Conservation (phyloP, 768 basidiomycete species). For the Leccinum pellstonianum region DNA sequence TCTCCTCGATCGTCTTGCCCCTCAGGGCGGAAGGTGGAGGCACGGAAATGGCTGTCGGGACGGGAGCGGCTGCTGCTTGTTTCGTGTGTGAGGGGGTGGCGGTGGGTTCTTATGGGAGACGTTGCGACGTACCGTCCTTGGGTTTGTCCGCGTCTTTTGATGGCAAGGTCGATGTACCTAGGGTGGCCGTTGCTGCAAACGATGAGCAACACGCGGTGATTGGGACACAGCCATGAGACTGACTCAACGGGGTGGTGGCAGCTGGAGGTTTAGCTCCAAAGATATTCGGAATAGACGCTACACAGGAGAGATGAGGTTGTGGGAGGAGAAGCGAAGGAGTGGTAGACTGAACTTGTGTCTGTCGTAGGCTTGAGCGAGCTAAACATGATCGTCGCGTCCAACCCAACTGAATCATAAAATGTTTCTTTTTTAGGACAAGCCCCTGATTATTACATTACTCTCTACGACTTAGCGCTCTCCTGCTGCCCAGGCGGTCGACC, state of each 20-base stretch:
- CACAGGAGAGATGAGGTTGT: constrained; percentile 1
- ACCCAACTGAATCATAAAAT: background rate
- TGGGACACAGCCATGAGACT: background rate
- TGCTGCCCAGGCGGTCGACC: constrained; percentile 39
- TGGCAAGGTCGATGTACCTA: constrained; percentile 17
- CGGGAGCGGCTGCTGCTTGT: constrained; percentile 8
- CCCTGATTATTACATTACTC: constrained; percentile 9
- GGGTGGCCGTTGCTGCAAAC: constrained; percentile 6
- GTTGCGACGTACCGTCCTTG: constrained; percentile 10
- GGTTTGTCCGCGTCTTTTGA: constrained; percentile 20
- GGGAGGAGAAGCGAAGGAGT: background rate
- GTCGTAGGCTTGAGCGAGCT: constrained; percentile 10
- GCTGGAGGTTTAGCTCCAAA: constrained; percentile 44
- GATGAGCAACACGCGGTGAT: constrained; percentile 1
- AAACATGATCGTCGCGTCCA: constrained; percentile 16
- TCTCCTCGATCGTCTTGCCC: constrained; percentile 95
- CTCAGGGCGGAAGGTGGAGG: constrained; percentile 80
- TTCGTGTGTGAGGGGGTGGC: background rate
- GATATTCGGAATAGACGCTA: constrained; percentile 13
- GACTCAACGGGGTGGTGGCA: constrained; percentile 17
- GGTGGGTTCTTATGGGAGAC: background rate
- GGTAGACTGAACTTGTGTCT: constrained; percentile 1
- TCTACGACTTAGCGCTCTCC: background rate
- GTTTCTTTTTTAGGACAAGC: constrained; percentile 9
- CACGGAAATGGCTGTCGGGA: constrained; percentile 49